These are phyloP conservation scores for Ascochyta clinopodiicola DNA, from an alignment of 2,329 filamentous ascomycete genomes.

Conservation along the genomic window DNA sequence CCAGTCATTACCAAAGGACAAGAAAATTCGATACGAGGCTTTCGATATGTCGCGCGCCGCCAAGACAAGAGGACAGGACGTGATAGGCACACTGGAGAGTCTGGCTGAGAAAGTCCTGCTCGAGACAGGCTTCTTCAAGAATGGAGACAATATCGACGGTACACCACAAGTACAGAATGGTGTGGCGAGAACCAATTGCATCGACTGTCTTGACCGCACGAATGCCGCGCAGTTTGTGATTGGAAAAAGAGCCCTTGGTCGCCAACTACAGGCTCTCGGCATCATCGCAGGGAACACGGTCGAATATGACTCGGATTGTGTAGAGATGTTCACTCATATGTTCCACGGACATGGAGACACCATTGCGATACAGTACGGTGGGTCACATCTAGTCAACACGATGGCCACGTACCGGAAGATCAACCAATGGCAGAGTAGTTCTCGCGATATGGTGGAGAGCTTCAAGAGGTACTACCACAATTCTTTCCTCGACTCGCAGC, in stretches of 20 bases:
- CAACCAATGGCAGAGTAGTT: conserved; percentile 98
- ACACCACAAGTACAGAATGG: conserved; percentile 82
- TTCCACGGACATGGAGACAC: conserved; percentile 96
- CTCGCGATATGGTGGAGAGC: conserved; percentile 97
- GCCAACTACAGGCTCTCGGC: conserved; percentile 90
- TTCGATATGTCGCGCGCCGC: conserved; percentile 98
- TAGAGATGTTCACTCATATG: conserved; percentile 98
- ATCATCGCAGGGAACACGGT: conserved; percentile 80
- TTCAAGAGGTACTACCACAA: conserved; percentile 99
- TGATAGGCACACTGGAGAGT: conserved; percentile 87
- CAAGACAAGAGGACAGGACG: conserved; percentile 88
- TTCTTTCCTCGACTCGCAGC: conserved; percentile 95
- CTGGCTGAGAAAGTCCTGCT: conserved; percentile 88
- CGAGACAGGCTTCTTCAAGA: conserved; percentile 92
- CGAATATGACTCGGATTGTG: conserved; percentile 92
- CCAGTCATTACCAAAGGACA: conserved; percentile 82
- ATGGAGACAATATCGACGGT: conserved; percentile 74
- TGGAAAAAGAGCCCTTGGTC: conserved; percentile 88
- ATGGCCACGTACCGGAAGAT: conserved; percentile 99
- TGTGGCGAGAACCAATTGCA: conserved; percentile 93
- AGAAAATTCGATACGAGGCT: conserved; percentile 90
- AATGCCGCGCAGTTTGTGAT: conserved; percentile 99
- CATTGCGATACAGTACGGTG: conserved; percentile 96
- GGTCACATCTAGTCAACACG: conserved; percentile 96
- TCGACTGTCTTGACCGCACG: conserved; percentile 95